These are phyloP conservation scores for Hypoxylon sp. DNA, from an alignment of 2,329 filamentous ascomycete species.

Conservation along the genomic window DNA sequence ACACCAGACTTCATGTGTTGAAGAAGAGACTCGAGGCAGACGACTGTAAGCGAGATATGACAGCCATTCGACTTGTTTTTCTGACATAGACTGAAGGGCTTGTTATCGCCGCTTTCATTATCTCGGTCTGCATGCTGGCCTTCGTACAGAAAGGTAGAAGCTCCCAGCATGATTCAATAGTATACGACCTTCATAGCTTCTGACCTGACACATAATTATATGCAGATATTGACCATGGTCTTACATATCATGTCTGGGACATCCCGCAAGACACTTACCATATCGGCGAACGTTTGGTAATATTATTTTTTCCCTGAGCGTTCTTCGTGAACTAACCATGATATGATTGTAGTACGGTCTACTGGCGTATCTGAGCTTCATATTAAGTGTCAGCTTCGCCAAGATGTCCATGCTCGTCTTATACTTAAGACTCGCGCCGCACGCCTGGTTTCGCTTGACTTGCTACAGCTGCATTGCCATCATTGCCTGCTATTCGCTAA, in stretches of 20 bases:
- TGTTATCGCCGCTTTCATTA: constrained; percentile 30
- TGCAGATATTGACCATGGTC: constrained; percentile 40
- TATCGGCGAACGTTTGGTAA: constrained; percentile 38
- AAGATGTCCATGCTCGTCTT: constrained; percentile 40
- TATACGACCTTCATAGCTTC: neutral
- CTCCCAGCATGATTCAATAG: neutral
- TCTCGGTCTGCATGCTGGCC: constrained; percentile 34
- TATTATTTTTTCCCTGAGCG: neutral
- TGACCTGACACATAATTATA: constrained; percentile 2
- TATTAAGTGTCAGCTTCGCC: constrained; percentile 38
- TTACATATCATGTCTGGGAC: constrained; percentile 42
- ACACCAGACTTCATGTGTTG: constrained; percentile 29
- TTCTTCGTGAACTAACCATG: constrained; percentile 10
- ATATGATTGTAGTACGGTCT: constrained; percentile 40
- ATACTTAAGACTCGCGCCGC: constrained; percentile 34
- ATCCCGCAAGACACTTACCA: constrained; percentile 37
- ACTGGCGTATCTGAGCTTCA: constrained; percentile 36
- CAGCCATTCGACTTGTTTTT: neutral
- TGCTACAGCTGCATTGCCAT: constrained; percentile 26
- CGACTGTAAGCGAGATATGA: constrained; percentile 29
- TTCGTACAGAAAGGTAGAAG: constrained; percentile 41
- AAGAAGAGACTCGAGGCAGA: constrained; percentile 30
- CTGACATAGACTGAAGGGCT: constrained; percentile 27
- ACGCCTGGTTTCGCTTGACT: constrained; percentile 33
- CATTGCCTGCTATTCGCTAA: constrained; percentile 33